Evolutionary conservation across 208 protist species (phyloP).

Genomic region (Phytomonas sp.): DNA sequence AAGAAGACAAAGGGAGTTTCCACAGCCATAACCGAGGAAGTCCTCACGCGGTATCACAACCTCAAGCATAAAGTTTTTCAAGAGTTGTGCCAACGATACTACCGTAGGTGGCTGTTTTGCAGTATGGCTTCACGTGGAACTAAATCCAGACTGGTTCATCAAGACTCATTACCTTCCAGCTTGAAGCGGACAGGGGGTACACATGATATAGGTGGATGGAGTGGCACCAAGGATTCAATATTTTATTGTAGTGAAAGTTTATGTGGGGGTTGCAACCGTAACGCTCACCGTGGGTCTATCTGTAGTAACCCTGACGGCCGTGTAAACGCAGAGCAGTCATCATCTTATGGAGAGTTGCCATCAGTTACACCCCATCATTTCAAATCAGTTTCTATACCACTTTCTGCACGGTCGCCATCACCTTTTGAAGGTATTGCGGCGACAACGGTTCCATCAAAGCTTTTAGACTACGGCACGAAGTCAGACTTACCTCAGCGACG

Average conservation of each 20-base stretch:
- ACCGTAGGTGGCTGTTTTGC: too few relatives aligned
- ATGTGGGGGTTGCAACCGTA: not conserved
- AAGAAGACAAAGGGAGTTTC: too few relatives aligned
- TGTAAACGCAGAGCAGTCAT: not conserved
- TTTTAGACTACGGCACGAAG: conserved; percentile 16
- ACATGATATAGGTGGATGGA: too few relatives aligned
- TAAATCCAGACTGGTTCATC: not conserved
- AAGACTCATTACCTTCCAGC: not conserved
- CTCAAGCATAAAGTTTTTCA: too few relatives aligned
- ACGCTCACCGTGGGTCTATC: not conserved
- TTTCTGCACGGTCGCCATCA: not conserved
- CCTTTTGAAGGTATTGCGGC: conserved; percentile 13
- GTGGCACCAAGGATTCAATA: too few relatives aligned
- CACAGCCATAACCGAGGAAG: too few relatives aligned
- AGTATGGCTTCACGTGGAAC: not conserved
- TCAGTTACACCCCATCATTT: too few relatives aligned
- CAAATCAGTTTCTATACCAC: not conserved
- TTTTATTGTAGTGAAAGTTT: not conserved
- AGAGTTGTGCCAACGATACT: too few relatives aligned
- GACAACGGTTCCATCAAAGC: conserved; percentile 14
- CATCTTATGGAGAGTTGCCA: too few relatives aligned
- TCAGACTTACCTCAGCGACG: conserved; percentile 14
- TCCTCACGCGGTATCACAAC: too few relatives aligned
- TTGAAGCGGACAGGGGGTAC: not conserved
- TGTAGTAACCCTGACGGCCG: not conserved